phyloP scores from a whole-genome alignment of 371 early-diverging fungal species.

The Mucor lusitanicus region DNA sequence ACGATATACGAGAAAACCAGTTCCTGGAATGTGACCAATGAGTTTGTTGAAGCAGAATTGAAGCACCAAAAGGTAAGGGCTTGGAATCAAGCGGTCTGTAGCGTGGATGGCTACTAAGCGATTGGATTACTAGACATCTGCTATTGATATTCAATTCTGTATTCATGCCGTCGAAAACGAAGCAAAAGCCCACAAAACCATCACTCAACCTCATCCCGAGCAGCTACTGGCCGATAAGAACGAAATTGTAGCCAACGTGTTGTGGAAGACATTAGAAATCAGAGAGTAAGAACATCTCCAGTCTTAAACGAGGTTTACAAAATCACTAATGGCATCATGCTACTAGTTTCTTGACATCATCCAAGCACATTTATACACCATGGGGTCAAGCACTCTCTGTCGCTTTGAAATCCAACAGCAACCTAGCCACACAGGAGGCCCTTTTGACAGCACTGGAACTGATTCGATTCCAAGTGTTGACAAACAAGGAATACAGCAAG shows the following conservation, averaged over 20 bases:
- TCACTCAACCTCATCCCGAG: slow-evolving; percentile 27
- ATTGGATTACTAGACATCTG: slow-evolving; percentile 10
- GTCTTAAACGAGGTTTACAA: not conserved
- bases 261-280: slow-evolving; percentile 56
- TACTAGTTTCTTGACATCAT: slow-evolving; percentile 52
- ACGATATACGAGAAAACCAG: slow-evolving; percentile 50
- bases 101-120: no score
- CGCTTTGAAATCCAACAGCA: slow-evolving; percentile 24
- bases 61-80: slow-evolving; percentile 33
- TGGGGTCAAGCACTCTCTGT: slow-evolving; percentile 50
- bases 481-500: slow-evolving; percentile 53
- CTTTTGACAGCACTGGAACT: slow-evolving; percentile 63
- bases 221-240: slow-evolving; percentile 46
- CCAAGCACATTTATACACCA: slow-evolving; percentile 48
- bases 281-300: slow-evolving; percentile 37
- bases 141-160: slow-evolving; percentile 48
- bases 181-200: slow-evolving; percentile 43
- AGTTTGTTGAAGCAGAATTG: slow-evolving; percentile 37
- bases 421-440: slow-evolving; percentile 49
- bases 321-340: not conserved
- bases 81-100: not conserved
- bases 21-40: slow-evolving; percentile 44
- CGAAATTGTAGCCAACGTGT: slow-evolving; percentile 53
- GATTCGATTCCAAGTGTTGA: slow-evolving; percentile 58
- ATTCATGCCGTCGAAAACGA: slow-evolving; percentile 39